Conservation (phyloP, 2,329 filamentous ascomycete species). For the Fusarium tuaranense region DNA sequence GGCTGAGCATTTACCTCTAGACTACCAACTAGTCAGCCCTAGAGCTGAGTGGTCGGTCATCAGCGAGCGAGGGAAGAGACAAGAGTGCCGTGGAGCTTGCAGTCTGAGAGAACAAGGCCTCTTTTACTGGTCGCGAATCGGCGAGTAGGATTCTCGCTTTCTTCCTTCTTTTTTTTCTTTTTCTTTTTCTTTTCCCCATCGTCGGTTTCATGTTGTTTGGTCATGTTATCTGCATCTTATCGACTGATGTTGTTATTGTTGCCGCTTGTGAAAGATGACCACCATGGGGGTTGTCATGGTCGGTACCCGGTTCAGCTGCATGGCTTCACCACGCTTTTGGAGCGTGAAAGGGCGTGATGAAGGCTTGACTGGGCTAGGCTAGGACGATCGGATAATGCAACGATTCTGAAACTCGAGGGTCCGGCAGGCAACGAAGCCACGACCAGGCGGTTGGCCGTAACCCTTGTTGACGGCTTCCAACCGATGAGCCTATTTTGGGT, state of each 20-base stretch:
- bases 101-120: conserved; percentile 16
- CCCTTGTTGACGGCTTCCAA: conserved; percentile 9
- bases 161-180: not conserved
- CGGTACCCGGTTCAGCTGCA: not conserved
- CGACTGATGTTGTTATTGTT: conserved; percentile 1
- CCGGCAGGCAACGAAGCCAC: not conserved
- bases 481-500: not conserved
- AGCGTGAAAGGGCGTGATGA: not conserved
- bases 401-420: conserved; percentile 22
- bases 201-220: conserved; percentile 1
- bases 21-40: not conserved
- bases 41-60: not conserved
- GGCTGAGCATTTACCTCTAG: conserved; percentile 19
- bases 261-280: not conserved
- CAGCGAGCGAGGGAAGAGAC: conserved; percentile 17
- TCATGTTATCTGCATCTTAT: conserved; percentile 2
- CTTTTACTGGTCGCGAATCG: not conserved
- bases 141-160: conserved; percentile 9
- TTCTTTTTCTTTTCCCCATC: not conserved
- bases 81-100: conserved; percentile 12
- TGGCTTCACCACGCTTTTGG: not conserved
- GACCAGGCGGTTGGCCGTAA: not conserved
- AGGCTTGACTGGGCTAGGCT: conserved; percentile 13
- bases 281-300: not conserved
- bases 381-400: conserved; percentile 20